A percentile compares a stretch with the other conserved stretches of the same genome.
Evolutionary conservation across 176 grass and related monocot genomes (phyloP).

Genomic region (Metroxylon sagu): DNA sequence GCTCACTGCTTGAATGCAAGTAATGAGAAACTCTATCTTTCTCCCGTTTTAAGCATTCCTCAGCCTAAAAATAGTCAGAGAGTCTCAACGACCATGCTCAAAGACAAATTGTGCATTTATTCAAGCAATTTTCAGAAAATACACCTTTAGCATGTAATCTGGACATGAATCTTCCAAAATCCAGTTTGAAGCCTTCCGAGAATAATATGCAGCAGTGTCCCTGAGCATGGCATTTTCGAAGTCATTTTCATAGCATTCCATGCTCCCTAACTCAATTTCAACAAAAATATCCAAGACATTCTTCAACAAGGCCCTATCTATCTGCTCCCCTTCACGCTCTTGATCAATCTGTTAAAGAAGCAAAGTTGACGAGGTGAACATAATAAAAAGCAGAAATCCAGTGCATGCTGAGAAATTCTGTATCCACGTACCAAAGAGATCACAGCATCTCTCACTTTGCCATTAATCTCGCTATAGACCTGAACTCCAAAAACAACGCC

Average conservation of each 20-base stretch:
- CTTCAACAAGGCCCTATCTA: conserved; percentile 85
- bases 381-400: neutral
- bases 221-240: conserved; percentile 84
- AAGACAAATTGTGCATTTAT: no score
- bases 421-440: conserved; percentile 56
- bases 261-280: conserved; percentile 68
- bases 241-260: conserved; percentile 79
- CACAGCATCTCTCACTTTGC: conserved; percentile 67
- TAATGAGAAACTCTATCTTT: conserved; percentile 92
- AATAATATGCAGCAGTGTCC: conserved; percentile 75
- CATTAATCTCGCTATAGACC: conserved; percentile 90
- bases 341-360: conserved; percentile 69
- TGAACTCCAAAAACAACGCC: conserved; percentile 14
- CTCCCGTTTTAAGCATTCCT: conserved; percentile 81
- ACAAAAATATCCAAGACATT: conserved; percentile 96
- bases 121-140: no score
- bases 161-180: conserved; percentile 90
- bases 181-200: conserved; percentile 87
- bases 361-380: neutral
- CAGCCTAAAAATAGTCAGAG: conserved; percentile 47
- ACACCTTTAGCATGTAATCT: conserved; percentile 95
- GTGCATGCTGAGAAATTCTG: neutral
- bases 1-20: conserved; percentile 86
- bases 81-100: no score
- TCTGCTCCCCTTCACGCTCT: conserved; percentile 90